Conservation (phyloP, 441 rosid species). For the Geranium incanum region DNA sequence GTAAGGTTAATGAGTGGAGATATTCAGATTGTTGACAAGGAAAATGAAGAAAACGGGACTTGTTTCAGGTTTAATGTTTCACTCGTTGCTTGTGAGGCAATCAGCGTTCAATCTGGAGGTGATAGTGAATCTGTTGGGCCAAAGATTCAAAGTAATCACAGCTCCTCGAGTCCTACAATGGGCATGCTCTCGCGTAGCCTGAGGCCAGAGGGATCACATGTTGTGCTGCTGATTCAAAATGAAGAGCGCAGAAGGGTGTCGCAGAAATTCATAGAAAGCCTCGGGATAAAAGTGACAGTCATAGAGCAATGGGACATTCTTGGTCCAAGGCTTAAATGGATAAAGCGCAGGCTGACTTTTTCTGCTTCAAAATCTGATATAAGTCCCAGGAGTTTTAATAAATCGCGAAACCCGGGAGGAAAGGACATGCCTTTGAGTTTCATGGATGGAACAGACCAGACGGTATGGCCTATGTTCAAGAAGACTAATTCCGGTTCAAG, state of each 20-base stretch:
- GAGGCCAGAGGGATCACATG: slow-evolving; percentile 44
- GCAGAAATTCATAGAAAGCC: slow-evolving; percentile 40
- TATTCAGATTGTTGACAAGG: slow-evolving; percentile 49
- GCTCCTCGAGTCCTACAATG: slow-evolving; percentile 20
- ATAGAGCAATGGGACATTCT: slow-evolving; percentile 40
- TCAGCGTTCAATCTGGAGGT: slow-evolving; percentile 22
- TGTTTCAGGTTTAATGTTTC: slow-evolving; percentile 65
- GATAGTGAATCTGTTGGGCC: slow-evolving; percentile 14
- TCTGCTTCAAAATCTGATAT: slow-evolving; percentile 40
- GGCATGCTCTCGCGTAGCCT: not conserved
- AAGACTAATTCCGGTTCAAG: slow-evolving; percentile 6
- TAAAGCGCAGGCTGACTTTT: slow-evolving; percentile 28
- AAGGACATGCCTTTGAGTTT: slow-evolving; percentile 41
- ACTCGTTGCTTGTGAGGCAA: slow-evolving; percentile 23
- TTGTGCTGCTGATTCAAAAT: slow-evolving; percentile 46
- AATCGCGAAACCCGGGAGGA: slow-evolving; percentile 21
- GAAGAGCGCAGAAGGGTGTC: slow-evolving; percentile 40
- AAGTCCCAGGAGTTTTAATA: slow-evolving; percentile 15
- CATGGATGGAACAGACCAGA: slow-evolving; percentile 35
- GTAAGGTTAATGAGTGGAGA: slow-evolving; percentile 83
- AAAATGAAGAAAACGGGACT: slow-evolving; percentile 48
- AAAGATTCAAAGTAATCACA: not conserved
- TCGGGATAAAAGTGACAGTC: slow-evolving; percentile 42
- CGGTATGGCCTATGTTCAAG: slow-evolving; percentile 12
- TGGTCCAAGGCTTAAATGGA: slow-evolving; percentile 25